Evolutionary conservation across 805 yeast species (phyloP).

Genomic region (Kodamaea kaohsiungensis): DNA sequence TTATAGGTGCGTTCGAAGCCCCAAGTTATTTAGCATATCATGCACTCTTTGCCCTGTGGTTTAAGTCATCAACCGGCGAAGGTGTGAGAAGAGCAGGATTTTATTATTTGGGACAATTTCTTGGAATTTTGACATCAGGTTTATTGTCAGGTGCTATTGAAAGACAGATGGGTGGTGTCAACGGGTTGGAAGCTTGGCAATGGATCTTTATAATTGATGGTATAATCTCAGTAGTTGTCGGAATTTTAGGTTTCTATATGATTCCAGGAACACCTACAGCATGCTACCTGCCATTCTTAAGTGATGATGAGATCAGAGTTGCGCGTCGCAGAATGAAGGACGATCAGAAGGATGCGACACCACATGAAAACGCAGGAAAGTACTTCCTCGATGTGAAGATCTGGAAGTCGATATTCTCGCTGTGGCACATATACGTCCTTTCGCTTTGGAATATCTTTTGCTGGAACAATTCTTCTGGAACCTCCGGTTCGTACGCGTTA

Average conservation of each 20-base stretch:
- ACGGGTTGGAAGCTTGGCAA: slow-evolving; percentile 66
- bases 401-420: slow-evolving; percentile 54
- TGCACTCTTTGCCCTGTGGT: slow-evolving; percentile 34
- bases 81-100: slow-evolving; percentile 62
- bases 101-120: slow-evolving; percentile 61
- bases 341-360: slow-evolving; percentile 18
- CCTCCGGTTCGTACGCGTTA: slow-evolving; percentile 45
- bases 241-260: slow-evolving; percentile 52
- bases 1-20: slow-evolving; percentile 70
- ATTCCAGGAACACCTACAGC: slow-evolving; percentile 68
- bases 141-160: slow-evolving; percentile 60
- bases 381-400: slow-evolving; percentile 41
- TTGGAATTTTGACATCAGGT: slow-evolving; percentile 64
- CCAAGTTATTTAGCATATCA: slow-evolving; percentile 46
- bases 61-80: slow-evolving; percentile 39
- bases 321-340: slow-evolving; percentile 25
- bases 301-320: slow-evolving; percentile 37
- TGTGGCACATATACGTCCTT: slow-evolving; percentile 63
- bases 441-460: slow-evolving; percentile 57
- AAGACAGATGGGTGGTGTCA: slow-evolving; percentile 45
- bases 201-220: slow-evolving; percentile 75
- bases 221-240: slow-evolving; percentile 57
- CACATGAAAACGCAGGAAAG: slow-evolving; percentile 21
- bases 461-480: slow-evolving; percentile 60
- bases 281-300: slow-evolving; percentile 35